phyloP scores from a whole-genome alignment of 371 early-diverging fungal genomes.

The Mortierella sp. region DNA sequence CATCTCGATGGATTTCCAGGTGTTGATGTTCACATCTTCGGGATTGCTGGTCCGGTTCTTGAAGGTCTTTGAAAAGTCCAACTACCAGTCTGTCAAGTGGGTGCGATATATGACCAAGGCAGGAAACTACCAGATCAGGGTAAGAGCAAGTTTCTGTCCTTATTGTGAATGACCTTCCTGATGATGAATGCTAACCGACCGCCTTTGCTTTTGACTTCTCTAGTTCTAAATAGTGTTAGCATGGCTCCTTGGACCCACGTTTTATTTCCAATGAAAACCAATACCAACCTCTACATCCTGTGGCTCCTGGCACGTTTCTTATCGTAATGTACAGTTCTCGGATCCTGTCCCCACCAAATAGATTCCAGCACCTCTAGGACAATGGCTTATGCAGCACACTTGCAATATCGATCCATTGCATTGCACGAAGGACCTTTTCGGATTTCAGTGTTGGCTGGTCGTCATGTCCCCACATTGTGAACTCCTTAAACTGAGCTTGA shows the following conservation, averaged over 20 bases:
- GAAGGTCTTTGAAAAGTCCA: slow-evolving; percentile 92
- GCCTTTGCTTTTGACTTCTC: background rate
- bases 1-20: slow-evolving; percentile 91
- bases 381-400: slow-evolving; percentile 36
- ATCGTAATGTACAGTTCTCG: no score
- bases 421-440: slow-evolving; percentile 44
- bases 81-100: slow-evolving; percentile 92
- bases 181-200: no score
- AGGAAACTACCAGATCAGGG: slow-evolving; percentile 88
- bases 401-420: slow-evolving; percentile 53
- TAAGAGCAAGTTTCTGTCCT: slow-evolving; percentile 53
- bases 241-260: background rate
- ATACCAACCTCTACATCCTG: background rate
- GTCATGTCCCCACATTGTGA: slow-evolving; percentile 51
- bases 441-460: slow-evolving; percentile 26
- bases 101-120: slow-evolving; percentile 95
- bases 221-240: background rate
- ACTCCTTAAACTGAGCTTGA: slow-evolving; percentile 33
- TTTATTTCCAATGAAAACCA: background rate
- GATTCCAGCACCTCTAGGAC: slow-evolving; percentile 1
- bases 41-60: slow-evolving; percentile 89
- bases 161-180: no score
- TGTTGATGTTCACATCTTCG: slow-evolving; percentile 90
- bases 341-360: background rate
- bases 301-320: no score